Evolutionary conservation across 352 stramenopile genomes (phyloP).

Genomic region (Phytophthora sansomeana): DNA sequence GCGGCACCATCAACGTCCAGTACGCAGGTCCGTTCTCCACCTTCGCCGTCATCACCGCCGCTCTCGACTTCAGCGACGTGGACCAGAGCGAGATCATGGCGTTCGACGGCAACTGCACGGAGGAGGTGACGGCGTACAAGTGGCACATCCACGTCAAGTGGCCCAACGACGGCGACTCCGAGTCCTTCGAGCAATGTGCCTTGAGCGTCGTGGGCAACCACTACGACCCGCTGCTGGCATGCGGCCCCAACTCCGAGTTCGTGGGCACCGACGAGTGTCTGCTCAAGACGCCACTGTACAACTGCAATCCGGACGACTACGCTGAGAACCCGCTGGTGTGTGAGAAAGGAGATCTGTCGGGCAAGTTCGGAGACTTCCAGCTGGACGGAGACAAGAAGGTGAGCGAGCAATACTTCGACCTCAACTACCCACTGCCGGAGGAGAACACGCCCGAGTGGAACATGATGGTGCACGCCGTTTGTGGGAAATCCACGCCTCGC

Average conservation of each 20-base stretch:
- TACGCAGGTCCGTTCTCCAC: constrained; percentile 45
- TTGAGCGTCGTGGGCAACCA: constrained; percentile 55
- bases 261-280: constrained; percentile 46
- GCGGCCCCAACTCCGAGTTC: constrained; percentile 62
- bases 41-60: constrained; percentile 46
- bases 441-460: constrained; percentile 56
- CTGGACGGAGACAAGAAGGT: constrained; percentile 35
- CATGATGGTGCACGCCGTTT: constrained; percentile 61
- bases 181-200: constrained; percentile 50
- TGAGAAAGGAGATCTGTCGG: constrained; percentile 65
- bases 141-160: constrained; percentile 73
- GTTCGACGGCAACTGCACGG: constrained; percentile 53
- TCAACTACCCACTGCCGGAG: constrained; percentile 42
- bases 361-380: constrained; percentile 57
- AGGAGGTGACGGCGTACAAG: constrained; percentile 47
- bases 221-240: constrained; percentile 66
- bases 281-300: constrained; percentile 46
- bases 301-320: constrained; percentile 53
- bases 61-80: constrained; percentile 59
- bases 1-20: constrained; percentile 50
- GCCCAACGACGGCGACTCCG: constrained; percentile 35
- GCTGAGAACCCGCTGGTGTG: constrained; percentile 44
- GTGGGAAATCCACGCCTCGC: constrained; percentile 43
- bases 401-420: constrained; percentile 30
- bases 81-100: constrained; percentile 38